These are phyloP conservation scores for Ceratobasidium sp. DNA, from an alignment of 1,284 basidiomycete species.

Conservation along the genomic window DNA sequence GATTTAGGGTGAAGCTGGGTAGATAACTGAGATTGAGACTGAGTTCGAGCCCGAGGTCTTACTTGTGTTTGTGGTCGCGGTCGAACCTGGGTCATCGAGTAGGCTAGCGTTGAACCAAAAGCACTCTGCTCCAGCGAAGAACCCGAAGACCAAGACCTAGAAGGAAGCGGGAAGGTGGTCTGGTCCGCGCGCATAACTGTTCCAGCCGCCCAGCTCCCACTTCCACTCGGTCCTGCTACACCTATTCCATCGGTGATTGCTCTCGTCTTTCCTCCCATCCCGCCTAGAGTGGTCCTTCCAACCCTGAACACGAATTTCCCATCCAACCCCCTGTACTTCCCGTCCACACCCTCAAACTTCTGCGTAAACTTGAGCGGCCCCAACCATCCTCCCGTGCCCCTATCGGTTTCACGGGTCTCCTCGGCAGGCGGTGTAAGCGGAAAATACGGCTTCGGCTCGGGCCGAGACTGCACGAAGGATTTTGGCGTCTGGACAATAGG, in stretches of 20 bases:
- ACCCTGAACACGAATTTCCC: slow-evolving; percentile 32
- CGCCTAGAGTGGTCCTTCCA: neutral
- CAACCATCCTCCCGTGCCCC: neutral
- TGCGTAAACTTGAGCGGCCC: slow-evolving; percentile 21
- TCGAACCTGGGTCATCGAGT: neutral
- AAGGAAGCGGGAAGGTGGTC: neutral
- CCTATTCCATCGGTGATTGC: neutral
- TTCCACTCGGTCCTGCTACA: neutral
- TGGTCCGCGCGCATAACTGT: neutral
- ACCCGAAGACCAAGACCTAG: slow-evolving; percentile 4
- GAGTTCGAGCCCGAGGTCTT: neutral
- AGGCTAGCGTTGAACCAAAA: neutral
- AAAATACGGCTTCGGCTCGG: slow-evolving; percentile 27
- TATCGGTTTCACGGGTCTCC: neutral
- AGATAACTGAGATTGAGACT: neutral
- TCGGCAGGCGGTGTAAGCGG: slow-evolving; percentile 26
- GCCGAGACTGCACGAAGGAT: too few species aligned
- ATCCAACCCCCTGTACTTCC: slow-evolving; percentile 18
- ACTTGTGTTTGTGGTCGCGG: neutral
- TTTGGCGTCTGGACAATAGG: neutral
- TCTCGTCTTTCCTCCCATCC: neutral
- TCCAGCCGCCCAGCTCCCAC: neutral
- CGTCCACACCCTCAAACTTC: slow-evolving; percentile 35
- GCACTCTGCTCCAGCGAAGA: neutral
- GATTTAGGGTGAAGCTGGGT: neutral